Base-by-base conservation (phyloP, 345 rosid genomes). In the Hibiscus tridactylites region DNA sequence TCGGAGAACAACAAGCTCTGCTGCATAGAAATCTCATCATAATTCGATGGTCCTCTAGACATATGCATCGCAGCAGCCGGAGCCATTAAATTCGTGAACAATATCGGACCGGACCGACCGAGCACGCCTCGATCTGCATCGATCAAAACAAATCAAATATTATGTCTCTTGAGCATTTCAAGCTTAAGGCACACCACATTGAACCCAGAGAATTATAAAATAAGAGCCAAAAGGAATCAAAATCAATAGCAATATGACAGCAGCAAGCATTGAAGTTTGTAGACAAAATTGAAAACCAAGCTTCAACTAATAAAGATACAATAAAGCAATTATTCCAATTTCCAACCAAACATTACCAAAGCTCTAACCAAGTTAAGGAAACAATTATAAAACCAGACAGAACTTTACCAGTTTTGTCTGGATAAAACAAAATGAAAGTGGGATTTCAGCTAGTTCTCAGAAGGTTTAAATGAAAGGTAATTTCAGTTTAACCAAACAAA, bases 1-100 rank as follows among this genome's bases (percentile, higher is more conserved):
- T 90, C 91, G 42, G 93, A 85, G 85, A 92, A 90, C 61, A 90
- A 87, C 83, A 92, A 72, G 79, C 93, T 88, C 81, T 90, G 93
- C 74, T 87, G 89, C 97, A 92, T 92, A 64, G 88, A 83, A 68
- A 77, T 70, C 81, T 92, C 97, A 72, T 92, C 96, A 31, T 85
- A 90, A 66, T 88, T 90, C 24, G 96, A 86, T 16, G 88, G 87
- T 73, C 84, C 88, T 16, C 78, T 82, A 77, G 91, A 76, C 74
- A 86, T 73, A 1, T 85, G 61, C 72, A 83, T 33, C 3, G 83
- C 60, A 57, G 93, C 82, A 47, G 89, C 82, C 61, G 91, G 80
- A 76, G 92, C 85, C 93, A 88, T 86, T 58, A 65, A 83, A 72
- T 74, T 81, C 77, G 67, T 79, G 52, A 65, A 58, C 50, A 69